phyloP scores from a whole-genome alignment of 495 filamentous ascomycete species.

The Penicillium ochrochloron region DNA sequence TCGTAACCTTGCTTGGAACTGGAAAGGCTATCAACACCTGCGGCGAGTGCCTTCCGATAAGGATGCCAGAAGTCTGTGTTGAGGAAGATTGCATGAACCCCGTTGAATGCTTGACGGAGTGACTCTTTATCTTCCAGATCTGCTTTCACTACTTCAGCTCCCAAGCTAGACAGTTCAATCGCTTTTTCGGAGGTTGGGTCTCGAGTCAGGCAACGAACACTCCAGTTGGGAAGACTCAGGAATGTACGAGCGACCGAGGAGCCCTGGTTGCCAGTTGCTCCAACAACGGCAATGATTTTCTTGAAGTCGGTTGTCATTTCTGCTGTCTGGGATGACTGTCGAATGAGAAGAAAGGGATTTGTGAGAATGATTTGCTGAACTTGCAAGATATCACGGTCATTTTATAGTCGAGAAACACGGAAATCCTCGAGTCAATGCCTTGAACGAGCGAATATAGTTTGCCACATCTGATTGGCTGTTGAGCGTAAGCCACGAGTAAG shows the following conservation, averaged over 20 bases:
- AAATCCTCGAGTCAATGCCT: background rate
- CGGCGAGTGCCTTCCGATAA: constrained; percentile 23
- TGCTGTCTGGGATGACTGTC: background rate
- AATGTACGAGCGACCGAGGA: constrained; percentile 2
- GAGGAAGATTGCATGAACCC: constrained; percentile 55
- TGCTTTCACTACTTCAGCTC: constrained; percentile 23
- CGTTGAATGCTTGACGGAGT: constrained; percentile 50
- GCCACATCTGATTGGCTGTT: background rate
- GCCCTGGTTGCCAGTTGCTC: constrained; percentile 6
- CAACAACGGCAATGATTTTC: constrained; percentile 1
- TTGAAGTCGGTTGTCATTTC: background rate
- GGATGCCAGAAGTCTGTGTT: constrained; percentile 57
- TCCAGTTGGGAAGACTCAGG: background rate
- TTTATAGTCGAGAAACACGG: background rate
- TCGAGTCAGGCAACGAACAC: constrained; percentile 4
- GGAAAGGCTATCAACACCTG: background rate
- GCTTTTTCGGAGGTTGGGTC: constrained; percentile 1
- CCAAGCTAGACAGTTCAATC: background rate
- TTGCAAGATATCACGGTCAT: background rate
- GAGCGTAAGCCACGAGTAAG: constrained; percentile 9
- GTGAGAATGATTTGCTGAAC: too few relatives aligned
- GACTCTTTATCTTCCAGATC: constrained; percentile 49
- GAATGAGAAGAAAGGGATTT: background rate
- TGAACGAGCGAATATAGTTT: background rate
- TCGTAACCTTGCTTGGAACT: constrained; percentile 50